Evolutionary conservation across 2,329 filamentous ascomycete species (phyloP), one percentile per base, ranked within the genome.

Genomic region (Beauveria sp.): DNA sequence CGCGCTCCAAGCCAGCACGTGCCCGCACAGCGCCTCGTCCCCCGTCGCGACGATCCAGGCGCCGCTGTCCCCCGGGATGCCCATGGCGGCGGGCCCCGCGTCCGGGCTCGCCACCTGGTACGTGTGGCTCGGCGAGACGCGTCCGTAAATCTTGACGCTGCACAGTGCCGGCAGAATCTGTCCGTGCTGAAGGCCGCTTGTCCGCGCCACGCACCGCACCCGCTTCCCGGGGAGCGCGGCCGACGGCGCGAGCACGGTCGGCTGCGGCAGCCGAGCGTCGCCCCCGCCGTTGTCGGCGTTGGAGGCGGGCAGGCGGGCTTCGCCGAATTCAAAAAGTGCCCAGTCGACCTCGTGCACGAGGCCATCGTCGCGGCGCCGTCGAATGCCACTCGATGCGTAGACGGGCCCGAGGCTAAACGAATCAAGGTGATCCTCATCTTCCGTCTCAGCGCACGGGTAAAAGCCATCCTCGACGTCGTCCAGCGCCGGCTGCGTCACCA

Each of bases 301-400:
- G 63, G 85, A 82, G 0, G 82, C 78, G 3, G 93, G 90, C 16
- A 87, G 77, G 1, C 93, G 85, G 12, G 87, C 82, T 4, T 87
- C 79, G 12, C 88, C 79, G 65, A 98, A 90, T 66, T 90, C 86
- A 67, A 98, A 92, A 2, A 98, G 78, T 0, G 93, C 92, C 93
- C 93, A 98, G 73, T 98, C 93, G 50, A 98, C 92, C 73, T 98
- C 93, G 71, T 97, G 93, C 6, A 90, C 79, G 26, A 96, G 77
- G 5, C 88, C 86, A 63, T 88, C 81, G 63, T 85, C 81, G 59
- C 87, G 82, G 57, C 89, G 87, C 34, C 93, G 86, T 5, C 91
- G 86, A 62, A 98, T 89, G 7, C 93, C 93, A 24, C 92, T 96
- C 0, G 91, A 96, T 0, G 93, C 93, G 69, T 96, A 91, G 4